Base-by-base conservation (phyloP, 208 protist genomes). In the Leishmania tropica region DNA sequence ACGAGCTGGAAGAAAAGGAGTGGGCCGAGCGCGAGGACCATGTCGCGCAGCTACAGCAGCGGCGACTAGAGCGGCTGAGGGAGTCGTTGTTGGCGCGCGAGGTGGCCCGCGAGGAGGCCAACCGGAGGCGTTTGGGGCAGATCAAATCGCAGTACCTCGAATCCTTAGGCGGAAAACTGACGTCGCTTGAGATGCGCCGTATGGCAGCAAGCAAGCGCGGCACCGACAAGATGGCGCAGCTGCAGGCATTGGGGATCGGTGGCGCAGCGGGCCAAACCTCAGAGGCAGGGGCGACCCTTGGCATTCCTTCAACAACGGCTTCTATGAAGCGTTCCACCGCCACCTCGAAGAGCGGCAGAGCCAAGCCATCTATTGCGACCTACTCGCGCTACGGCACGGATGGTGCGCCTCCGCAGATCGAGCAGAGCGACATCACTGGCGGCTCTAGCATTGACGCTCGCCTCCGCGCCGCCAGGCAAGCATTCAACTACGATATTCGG, bases 21-120 rank as follows among this genome's bases (percentile, higher is more conserved):
- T 96, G 96, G 89, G 62, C 87, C 10, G 96, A 98, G 62, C 89
- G 93, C 10, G 94, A 98, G 85, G 87, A 83, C 53, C 93, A 97
- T 82, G 83, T 96, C 48, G 85, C 75, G 78, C 85, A 92, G 78
- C 85, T 97, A 78, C 91, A 95, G 78, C 58, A 93, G 74, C 89
- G 91, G 8, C 93, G 93, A n/a, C 88, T 97, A 21, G 87, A 95
- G 13, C 79, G 62, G 17, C 89, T 96, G 54, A 79, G 87, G 62
- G 79, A 84, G 5, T 84, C 89, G 24, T 80, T 98, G 58, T 73
- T 82, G n/a, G 88, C 86, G 45, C 89, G 94, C 10, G 96, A 98
- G 83, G 75, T 56, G 19, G 89, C 84, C 35, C 87, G 94, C 13
- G 93, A 96, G 79, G 90, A 88, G 21, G 73, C 80, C 19, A 94